A percentile compares a stretch with the other conserved stretches of the same genome.
Conservation (phyloP, 164 flowering plant genomes). For the Magnolia officinalis region DNA sequence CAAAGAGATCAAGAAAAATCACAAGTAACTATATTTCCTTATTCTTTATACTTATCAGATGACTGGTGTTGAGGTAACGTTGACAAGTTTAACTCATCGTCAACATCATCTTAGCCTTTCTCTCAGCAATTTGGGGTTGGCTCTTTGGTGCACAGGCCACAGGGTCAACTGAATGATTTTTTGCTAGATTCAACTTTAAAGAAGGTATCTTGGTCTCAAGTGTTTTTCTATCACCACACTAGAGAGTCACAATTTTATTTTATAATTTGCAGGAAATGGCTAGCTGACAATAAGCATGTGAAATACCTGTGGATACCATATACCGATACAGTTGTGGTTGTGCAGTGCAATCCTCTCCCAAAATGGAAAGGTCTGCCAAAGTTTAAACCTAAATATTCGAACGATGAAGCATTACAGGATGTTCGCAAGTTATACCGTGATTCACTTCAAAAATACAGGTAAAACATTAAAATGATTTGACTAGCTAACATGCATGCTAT, state of each 20-base stretch:
- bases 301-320: conserved; percentile 94
- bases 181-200: not conserved
- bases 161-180: not conserved
- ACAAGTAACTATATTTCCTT: conserved; percentile 53
- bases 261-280: conserved; percentile 60
- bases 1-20: conserved; percentile 85
- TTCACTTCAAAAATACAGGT: conserved; percentile 69
- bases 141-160: not conserved
- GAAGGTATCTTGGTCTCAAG: not conserved
- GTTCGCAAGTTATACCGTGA: conserved; percentile 74
- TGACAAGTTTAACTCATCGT: not conserved
- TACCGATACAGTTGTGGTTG: conserved; percentile 90
- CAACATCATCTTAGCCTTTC: not conserved
- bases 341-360: conserved; percentile 84
- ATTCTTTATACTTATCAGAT: not conserved
- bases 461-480: conserved; percentile 3
- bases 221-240: not conserved
- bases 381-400: conserved; percentile 69
- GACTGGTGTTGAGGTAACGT: not conserved
- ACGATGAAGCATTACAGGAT: conserved; percentile 85
- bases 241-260: not conserved
- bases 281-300: conserved; percentile 91
- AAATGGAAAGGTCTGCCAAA: conserved; percentile 85
- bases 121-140: not conserved
- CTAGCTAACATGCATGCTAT: not conserved